Percentiles rank a stretch among this genome's conserved stretches.
Conservation (phyloP, 2,329 filamentous ascomycete genomes). For the Zasmidium angulare region DNA sequence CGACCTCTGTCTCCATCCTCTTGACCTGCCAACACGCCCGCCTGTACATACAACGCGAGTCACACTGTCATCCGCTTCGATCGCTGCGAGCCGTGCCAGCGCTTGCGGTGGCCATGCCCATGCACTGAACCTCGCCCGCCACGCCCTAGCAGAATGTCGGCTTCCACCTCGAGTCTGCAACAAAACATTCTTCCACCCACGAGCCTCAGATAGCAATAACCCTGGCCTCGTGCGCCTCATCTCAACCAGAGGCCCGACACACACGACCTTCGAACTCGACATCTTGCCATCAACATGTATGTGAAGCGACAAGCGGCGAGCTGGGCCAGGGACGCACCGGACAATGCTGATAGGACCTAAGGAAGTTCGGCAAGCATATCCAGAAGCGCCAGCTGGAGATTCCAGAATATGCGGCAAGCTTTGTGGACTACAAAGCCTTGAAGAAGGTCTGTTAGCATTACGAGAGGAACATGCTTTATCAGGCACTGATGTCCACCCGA, state of each 20-base stretch:
- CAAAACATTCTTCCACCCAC: neutral
- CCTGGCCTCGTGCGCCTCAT: neutral
- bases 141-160: slow-evolving; percentile 7
- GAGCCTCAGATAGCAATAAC: slow-evolving; percentile 6
- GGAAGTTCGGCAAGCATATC: slow-evolving; percentile 99
- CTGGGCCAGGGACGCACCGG: neutral
- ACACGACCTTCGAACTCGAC: neutral
- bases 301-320: neutral
- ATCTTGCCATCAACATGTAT: slow-evolving; percentile 8
- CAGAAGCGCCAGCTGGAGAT: slow-evolving; percentile 99
- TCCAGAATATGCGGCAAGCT: slow-evolving; percentile 97
- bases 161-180: slow-evolving; percentile 1
- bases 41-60: no score
- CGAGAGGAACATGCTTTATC: neutral
- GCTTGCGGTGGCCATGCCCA: neutral
- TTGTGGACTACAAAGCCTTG: slow-evolving; percentile 98
- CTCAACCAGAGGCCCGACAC: slow-evolving; percentile 3
- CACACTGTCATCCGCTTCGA: neutral
- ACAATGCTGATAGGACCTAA: slow-evolving; percentile 40
- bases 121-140: neutral
- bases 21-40: neutral
- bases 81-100: neutral
- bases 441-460: slow-evolving; percentile 71
- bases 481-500: slow-evolving; percentile 14
- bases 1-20: neutral